These are phyloP conservation scores for Aspergillus versicolor DNA, from an alignment of 2,329 filamentous ascomycete genomes.

Conservation along the genomic window DNA sequence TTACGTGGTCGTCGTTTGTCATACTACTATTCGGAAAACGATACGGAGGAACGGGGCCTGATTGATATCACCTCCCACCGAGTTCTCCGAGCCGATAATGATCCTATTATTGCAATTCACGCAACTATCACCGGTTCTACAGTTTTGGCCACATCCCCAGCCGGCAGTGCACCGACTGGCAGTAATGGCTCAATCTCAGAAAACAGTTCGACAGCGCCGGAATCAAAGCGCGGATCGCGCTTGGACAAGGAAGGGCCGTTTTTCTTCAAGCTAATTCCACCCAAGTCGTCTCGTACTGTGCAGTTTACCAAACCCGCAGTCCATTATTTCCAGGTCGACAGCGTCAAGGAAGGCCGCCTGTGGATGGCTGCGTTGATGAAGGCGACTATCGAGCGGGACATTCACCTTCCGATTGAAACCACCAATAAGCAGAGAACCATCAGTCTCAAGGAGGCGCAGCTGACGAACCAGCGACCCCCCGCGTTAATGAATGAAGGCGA, in stretches of 20 bases:
- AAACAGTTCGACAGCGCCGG: slow-evolving; percentile 28
- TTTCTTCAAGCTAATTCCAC: slow-evolving; percentile 96
- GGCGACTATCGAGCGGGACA: slow-evolving; percentile 92
- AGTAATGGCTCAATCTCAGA: slow-evolving; percentile 40
- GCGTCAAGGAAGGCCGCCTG: slow-evolving; percentile 77
- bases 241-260: slow-evolving; percentile 69
- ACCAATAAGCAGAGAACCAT: slow-evolving; percentile 98
- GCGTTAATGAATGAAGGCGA: slow-evolving; percentile 68
- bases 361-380: slow-evolving; percentile 99
- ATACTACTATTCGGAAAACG: slow-evolving; percentile 94
- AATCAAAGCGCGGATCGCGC: slow-evolving; percentile 31
- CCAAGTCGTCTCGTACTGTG: slow-evolving; percentile 82
- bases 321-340: slow-evolving; percentile 96
- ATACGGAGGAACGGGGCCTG: slow-evolving; percentile 88
- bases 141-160: slow-evolving; percentile 60
- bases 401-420: slow-evolving; percentile 73
- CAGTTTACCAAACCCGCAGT: slow-evolving; percentile 97
- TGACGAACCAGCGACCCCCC: slow-evolving; percentile 85
- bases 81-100: slow-evolving; percentile 90
- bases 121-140: slow-evolving; percentile 89
- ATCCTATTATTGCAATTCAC: slow-evolving; percentile 84
- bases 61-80: slow-evolving; percentile 98
- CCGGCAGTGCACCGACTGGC: slow-evolving; percentile 31
- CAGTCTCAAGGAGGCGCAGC: slow-evolving; percentile 80
- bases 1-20: slow-evolving; percentile 86